Evolutionary conservation across 805 yeast genomes (phyloP).

Genomic region (Teunomyces pallodes): DNA sequence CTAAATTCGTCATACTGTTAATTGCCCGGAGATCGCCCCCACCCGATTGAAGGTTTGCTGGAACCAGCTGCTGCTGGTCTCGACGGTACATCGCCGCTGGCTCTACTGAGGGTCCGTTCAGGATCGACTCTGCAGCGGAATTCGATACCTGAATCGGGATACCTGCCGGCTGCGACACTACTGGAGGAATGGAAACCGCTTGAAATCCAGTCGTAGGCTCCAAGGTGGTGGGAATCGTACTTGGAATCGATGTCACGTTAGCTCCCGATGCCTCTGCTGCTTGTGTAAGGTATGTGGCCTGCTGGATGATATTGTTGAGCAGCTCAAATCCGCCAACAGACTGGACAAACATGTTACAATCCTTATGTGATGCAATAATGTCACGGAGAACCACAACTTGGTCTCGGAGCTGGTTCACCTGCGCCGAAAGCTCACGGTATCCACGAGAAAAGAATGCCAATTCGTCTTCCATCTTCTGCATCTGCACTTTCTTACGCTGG

Average conservation of each 20-base stretch:
- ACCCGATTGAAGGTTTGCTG: neutral
- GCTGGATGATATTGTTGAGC: conserved; percentile 42
- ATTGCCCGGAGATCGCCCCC: conserved; percentile 19
- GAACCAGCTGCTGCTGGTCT: conserved; percentile 1
- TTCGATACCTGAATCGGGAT: conserved; percentile 2
- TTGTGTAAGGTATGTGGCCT: conserved; percentile 24
- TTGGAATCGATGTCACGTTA: conserved; percentile 31
- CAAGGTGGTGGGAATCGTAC: conserved; percentile 40
- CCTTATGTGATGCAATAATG: conserved; percentile 49
- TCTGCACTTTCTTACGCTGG: conserved; percentile 87
- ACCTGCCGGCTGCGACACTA: neutral
- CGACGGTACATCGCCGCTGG: neutral
- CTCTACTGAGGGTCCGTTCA: neutral
- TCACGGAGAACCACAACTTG: conserved; percentile 52
- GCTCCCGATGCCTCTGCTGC: conserved; percentile 20
- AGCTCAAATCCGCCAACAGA: conserved; percentile 48
- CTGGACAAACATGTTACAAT: conserved; percentile 40
- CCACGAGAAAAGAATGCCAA: conserved; percentile 67
- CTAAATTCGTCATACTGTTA: conserved; percentile 27
- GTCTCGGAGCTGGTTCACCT: conserved; percentile 57
- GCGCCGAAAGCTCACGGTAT: conserved; percentile 61
- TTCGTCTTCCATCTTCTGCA: conserved; percentile 79
- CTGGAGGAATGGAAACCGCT: conserved; percentile 6
- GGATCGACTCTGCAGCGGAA: neutral
- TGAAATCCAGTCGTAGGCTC: neutral